phyloP scores from a whole-genome alignment of 2,329 filamentous ascomycete species.

The Allantophomopsis lycopodina region DNA sequence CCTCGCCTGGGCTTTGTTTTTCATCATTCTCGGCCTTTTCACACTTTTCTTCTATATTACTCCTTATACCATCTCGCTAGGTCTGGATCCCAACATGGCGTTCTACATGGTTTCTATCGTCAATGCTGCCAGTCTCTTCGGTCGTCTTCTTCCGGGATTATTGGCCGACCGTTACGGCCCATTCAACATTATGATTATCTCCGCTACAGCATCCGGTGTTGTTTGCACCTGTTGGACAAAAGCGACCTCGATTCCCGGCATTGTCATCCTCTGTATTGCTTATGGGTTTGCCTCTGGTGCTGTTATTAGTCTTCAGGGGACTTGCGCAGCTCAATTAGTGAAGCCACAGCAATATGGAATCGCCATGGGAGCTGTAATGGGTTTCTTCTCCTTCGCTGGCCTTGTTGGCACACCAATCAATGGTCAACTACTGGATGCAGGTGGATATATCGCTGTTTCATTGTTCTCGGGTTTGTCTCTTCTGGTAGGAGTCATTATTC shows the following conservation, averaged over 20 bases:
- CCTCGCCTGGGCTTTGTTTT: conserved; percentile 20
- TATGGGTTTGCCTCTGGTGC: conserved; percentile 68
- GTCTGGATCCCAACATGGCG: conserved; percentile 30
- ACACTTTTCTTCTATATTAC: conserved; percentile 31
- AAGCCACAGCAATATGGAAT: conserved; percentile 1
- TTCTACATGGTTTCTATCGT: conserved; percentile 36
- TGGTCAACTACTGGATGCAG: conserved; percentile 7
- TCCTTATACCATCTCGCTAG: conserved; percentile 24
- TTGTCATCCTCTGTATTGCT: conserved; percentile 58
- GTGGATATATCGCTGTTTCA: conserved; percentile 8
- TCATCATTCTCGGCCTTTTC: conserved; percentile 33
- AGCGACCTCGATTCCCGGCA: conserved; percentile 35
- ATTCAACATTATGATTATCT: conserved; percentile 28
- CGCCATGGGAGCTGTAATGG: conserved; percentile 5
- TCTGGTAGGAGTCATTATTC: conserved; percentile 7
- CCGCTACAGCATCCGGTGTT: conserved; percentile 3
- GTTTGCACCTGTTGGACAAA: conserved; percentile 26
- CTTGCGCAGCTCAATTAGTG: conserved; percentile 3
- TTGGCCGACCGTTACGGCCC: conserved; percentile 34
- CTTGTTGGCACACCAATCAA: conserved; percentile 8
- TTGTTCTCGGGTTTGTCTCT: conserved; percentile 11
- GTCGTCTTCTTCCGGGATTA: conserved; percentile 34
- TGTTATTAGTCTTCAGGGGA: neutral
- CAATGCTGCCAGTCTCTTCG: conserved; percentile 33
- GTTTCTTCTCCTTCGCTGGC: conserved; percentile 2